Conservation (phyloP, 495 filamentous ascomycete genomes). For the Xylaria curta region DNA sequence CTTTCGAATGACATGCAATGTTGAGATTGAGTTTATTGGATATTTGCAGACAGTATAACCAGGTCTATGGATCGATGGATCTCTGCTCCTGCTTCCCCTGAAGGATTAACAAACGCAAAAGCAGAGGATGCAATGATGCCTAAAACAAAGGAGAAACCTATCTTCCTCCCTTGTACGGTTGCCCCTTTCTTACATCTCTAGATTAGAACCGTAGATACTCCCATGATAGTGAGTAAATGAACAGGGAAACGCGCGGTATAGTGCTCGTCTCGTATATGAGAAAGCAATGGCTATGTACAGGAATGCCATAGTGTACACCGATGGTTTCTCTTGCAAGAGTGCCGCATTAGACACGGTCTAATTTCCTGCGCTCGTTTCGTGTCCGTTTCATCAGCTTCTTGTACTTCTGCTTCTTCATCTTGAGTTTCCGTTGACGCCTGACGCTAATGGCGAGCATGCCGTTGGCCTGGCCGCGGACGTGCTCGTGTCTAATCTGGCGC, state of each 20-base stretch:
- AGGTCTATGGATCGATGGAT: conserved; percentile 20
- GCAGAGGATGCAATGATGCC: conserved; percentile 10
- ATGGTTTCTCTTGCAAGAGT: not conserved
- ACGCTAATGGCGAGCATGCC: conserved; percentile 78
- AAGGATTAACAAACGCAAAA: not conserved
- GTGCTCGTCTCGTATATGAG: not conserved
- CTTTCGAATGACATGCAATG: not conserved
- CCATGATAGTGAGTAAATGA: not conserved
- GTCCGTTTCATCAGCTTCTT: conserved; percentile 98
- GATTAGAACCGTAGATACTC: conserved; percentile 10
- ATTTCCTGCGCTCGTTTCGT: conserved; percentile 83
- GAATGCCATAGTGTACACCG: not conserved
- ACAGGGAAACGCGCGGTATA: not conserved
- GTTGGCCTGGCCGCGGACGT: conserved; percentile 43
- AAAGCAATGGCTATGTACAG: conserved; percentile 23
- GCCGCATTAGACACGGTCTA: conserved; percentile 65
- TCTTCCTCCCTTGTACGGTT: conserved; percentile 5
- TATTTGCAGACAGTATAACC: conserved; percentile 3
- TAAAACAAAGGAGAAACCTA: conserved; percentile 18
- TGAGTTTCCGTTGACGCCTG: conserved; percentile 82
- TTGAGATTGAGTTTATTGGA: conserved; percentile 27
- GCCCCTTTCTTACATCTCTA: not conserved
- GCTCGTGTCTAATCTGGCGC: conserved; percentile 57
- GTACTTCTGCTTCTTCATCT: conserved; percentile 99
- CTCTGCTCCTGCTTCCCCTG: not conserved